Evolutionary conservation across 306 rosid species (phyloP).

Genomic region (Pachyrhizus erosus): DNA sequence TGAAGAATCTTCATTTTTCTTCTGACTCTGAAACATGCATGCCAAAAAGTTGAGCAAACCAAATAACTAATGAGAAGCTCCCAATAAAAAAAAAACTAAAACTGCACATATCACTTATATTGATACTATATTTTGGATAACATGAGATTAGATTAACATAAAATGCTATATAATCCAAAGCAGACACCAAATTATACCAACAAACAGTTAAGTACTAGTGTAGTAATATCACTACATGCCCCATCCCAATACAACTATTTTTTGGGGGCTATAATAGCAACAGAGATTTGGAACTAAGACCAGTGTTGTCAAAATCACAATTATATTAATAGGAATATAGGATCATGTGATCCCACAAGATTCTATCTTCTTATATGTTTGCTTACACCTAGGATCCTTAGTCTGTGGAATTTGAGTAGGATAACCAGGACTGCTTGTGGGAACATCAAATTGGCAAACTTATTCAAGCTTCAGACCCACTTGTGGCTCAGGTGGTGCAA

Average conservation of each 20-base stretch:
- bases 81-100: slow-evolving; percentile 15
- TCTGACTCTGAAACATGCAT: slow-evolving; percentile 58
- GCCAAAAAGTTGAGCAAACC: slow-evolving; percentile 34
- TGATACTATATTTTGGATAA: background rate
- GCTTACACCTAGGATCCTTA: background rate
- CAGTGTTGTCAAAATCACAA: background rate
- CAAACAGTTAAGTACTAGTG: background rate
- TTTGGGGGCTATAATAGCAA: background rate
- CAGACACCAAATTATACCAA: slow-evolving; percentile 6
- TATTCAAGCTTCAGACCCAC: background rate
- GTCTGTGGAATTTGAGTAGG: background rate
- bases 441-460: background rate
- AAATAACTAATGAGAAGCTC: slow-evolving; percentile 27
- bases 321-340: background rate
- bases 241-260: background rate
- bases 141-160: slow-evolving; percentile 11
- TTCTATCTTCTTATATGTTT: background rate
- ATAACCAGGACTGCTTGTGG: background rate
- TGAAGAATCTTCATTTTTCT: slow-evolving; percentile 65
- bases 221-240: background rate
- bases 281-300: slow-evolving; percentile 3
- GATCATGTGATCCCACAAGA: background rate
- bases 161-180: slow-evolving; percentile 1
- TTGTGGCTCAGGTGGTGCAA: background rate
- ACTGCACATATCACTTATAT: background rate